Conservation (phyloP, 75 land plant genomes). For the Picea glauca region DNA sequence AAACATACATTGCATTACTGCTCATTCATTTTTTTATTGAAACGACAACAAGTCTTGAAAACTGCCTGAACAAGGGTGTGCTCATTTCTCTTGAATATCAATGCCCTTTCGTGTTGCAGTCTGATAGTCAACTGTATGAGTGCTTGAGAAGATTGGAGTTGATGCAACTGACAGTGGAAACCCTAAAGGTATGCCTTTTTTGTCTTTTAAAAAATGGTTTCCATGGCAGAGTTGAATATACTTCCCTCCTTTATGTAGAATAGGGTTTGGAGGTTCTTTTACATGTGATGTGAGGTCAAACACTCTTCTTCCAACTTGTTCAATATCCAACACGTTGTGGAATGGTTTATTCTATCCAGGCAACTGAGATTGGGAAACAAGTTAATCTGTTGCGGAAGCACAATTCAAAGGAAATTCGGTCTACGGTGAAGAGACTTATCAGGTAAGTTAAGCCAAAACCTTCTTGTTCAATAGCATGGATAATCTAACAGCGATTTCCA, state of each 20-base stretch:
- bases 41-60: background rate
- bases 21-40: background rate
- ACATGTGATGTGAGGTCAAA: background rate
- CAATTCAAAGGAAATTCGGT: conserved; percentile 54
- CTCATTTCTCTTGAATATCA: background rate
- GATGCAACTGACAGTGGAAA: conserved; percentile 58
- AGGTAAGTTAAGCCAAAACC: conserved; percentile 28
- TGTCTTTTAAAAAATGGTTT: too few species aligned
- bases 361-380: conserved; percentile 83
- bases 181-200: conserved; percentile 32
- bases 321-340: background rate
- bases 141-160: conserved; percentile 53
- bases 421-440: conserved; percentile 55
- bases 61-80: background rate
- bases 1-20: background rate
- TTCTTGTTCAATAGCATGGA: background rate
- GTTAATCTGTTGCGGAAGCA: conserved; percentile 74
- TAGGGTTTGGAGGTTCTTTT: background rate
- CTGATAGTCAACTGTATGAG: conserved; percentile 41
- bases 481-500: background rate
- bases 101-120: conserved; percentile 21
- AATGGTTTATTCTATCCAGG: conserved; percentile 29
- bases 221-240: background rate
- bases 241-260: background rate
- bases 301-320: background rate